Conservation (phyloP, 148 eudicot species). For the Pharnaceum exiguum region DNA sequence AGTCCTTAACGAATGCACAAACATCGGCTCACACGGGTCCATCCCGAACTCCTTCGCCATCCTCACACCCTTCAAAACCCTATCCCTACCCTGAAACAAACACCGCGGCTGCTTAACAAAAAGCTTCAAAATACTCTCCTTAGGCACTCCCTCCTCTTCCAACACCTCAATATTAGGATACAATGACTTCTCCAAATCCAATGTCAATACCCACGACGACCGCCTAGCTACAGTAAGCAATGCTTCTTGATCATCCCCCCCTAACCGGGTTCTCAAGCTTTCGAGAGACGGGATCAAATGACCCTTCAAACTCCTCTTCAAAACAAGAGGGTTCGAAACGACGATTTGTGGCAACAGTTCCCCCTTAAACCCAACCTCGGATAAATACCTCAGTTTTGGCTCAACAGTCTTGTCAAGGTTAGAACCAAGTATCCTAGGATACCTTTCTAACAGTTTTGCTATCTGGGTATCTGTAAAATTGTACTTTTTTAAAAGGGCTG, state of each 20-base stretch:
- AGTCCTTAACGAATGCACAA: slow-evolving; percentile 11
- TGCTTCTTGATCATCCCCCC: not conserved
- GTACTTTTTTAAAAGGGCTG: slow-evolving; percentile 9
- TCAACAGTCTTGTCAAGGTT: too few relatives aligned
- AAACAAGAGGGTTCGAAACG: slow-evolving; percentile 2
- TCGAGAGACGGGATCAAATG: slow-evolving; percentile 13
- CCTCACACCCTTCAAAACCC: not conserved
- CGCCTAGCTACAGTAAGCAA: not conserved
- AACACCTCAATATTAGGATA: slow-evolving; percentile 10
- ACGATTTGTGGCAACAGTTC: slow-evolving; percentile 2
- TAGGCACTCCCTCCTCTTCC: slow-evolving; percentile 11
- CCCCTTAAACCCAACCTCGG: slow-evolving; percentile 16
- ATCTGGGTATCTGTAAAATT: slow-evolving; percentile 22
- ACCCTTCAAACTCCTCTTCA: slow-evolving; percentile 14
- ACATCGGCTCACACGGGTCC: slow-evolving; percentile 12
- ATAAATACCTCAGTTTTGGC: slow-evolving; percentile 18
- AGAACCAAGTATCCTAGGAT: not conserved
- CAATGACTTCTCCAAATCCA: not conserved
- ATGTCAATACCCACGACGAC: slow-evolving; percentile 8
- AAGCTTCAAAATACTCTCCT: slow-evolving; percentile 9
- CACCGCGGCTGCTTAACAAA: slow-evolving; percentile 13
- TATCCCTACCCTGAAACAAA: not conserved
- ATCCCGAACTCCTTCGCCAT: slow-evolving; percentile 9
- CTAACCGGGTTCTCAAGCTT: slow-evolving; percentile 2
- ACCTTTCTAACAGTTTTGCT: slow-evolving; percentile 1